Evolutionary conservation across 1,139 yeast genomes (phyloP).

Genomic region (Yamadazyma atmosphaerica): DNA sequence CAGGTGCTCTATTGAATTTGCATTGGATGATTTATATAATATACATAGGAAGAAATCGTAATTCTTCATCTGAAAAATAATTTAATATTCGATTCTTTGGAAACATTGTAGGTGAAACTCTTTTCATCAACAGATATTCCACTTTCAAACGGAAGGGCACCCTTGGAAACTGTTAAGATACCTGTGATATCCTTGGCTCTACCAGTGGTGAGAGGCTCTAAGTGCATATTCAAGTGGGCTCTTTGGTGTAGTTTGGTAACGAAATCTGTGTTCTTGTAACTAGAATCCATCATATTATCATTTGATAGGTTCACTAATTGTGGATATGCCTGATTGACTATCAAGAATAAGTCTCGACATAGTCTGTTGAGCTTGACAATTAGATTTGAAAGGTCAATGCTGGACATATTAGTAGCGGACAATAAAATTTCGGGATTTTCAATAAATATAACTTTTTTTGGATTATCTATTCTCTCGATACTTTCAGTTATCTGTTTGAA

Average conservation of each 20-base stretch:
- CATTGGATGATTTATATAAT: slow-evolving; percentile 73
- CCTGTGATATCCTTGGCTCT: slow-evolving; percentile 86
- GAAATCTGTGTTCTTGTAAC: slow-evolving; percentile 44
- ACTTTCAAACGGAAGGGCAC: slow-evolving; percentile 35
- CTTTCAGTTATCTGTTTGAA: slow-evolving; percentile 23
- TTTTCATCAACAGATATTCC: slow-evolving; percentile 40
- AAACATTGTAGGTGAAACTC: slow-evolving; percentile 63
- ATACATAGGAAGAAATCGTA: slow-evolving; percentile 39
- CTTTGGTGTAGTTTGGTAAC: slow-evolving; percentile 50
- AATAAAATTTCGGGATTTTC: slow-evolving; percentile 55
- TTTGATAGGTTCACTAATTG: slow-evolving; percentile 35
- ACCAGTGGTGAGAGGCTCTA: slow-evolving; percentile 74
- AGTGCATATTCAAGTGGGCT: slow-evolving; percentile 49
- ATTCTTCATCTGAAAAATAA: slow-evolving; percentile 39
- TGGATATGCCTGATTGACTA: slow-evolving; percentile 38
- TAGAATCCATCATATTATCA: slow-evolving; percentile 30
- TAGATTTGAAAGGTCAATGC: slow-evolving; percentile 34
- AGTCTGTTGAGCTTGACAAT: slow-evolving; percentile 36
- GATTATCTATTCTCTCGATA: slow-evolving; percentile 7
- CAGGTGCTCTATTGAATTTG: slow-evolving; percentile 87
- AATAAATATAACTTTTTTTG: slow-evolving; percentile 34
- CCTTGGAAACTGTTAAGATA: slow-evolving; percentile 56
- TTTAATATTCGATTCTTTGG: slow-evolving; percentile 54
- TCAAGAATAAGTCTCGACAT: slow-evolving; percentile 35
- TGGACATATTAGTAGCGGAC: slow-evolving; percentile 36